phyloP scores from a whole-genome alignment of 192 early-diverging fungal species.

The Coemansia sp. region DNA sequence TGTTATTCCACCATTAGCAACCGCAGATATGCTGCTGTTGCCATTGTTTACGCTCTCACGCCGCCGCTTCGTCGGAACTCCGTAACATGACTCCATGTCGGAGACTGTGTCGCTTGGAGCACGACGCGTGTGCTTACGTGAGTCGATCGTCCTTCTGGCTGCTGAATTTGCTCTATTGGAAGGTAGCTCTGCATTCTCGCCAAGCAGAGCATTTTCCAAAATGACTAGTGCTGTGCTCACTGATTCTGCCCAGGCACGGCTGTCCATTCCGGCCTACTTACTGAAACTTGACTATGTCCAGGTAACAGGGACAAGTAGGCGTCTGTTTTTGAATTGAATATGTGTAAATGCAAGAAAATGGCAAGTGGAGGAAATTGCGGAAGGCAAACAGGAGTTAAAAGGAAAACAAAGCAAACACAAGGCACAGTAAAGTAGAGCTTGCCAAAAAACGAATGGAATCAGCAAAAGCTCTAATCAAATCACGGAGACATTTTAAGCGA shows the following conservation, averaged over 20 bases:
- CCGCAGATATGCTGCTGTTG: conserved; percentile 3
- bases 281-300: too few species aligned
- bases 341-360: too few species aligned
- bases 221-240: conserved; percentile 34
- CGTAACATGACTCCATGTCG: conserved; percentile 37
- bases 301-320: too few species aligned
- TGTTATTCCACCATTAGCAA: conserved; percentile 12
- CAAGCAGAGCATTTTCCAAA: conserved; percentile 44
- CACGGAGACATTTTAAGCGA: too few species aligned
- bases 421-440: too few species aligned
- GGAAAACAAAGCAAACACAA: not conserved
- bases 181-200: conserved; percentile 17
- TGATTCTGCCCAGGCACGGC: conserved; percentile 30
- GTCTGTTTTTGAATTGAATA: not conserved
- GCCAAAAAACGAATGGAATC: not conserved
- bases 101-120: conserved; percentile 45
- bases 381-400: not conserved
- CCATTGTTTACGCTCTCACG: conserved; percentile 37
- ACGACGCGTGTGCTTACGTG: conserved; percentile 37
- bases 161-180: not conserved
- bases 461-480: not conserved
- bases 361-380: too few species aligned
- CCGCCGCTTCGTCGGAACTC: conserved; percentile 40
- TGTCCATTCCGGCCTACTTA: conserved; percentile 17
- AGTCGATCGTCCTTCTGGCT: not conserved